These are phyloP conservation scores for Cucumis hystrix DNA, from an alignment of 306 rosid species.

Conservation along the genomic window DNA sequence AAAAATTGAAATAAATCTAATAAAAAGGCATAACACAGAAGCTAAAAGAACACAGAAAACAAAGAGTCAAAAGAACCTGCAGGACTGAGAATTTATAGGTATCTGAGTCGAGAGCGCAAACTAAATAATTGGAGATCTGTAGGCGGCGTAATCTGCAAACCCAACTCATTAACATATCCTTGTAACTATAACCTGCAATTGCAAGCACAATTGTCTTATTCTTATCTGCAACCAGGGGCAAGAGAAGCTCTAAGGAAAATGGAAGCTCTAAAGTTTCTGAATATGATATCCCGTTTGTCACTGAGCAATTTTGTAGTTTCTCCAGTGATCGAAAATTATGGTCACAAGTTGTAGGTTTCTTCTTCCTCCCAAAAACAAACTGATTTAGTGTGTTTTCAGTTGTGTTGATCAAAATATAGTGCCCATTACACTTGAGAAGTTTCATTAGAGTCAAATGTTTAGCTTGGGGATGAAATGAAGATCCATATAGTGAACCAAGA, in stretches of 20 bases:
- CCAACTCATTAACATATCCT: conserved; percentile 99
- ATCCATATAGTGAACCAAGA: conserved; percentile 55
- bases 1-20: not conserved
- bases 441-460: conserved; percentile 35
- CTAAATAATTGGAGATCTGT: conserved; percentile 40
- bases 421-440: conserved; percentile 35
- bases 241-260: conserved; percentile 66
- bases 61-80: conserved; percentile 38
- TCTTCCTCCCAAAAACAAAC: conserved; percentile 31
- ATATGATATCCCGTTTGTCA: conserved; percentile 24
- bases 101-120: conserved; percentile 75
- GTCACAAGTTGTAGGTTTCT: conserved; percentile 27
- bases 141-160: conserved; percentile 61
- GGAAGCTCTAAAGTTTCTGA: conserved; percentile 38
- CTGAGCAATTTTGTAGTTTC: conserved; percentile 23
- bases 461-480: conserved; percentile 39
- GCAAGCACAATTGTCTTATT: conserved; percentile 61
- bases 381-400: conserved; percentile 20
- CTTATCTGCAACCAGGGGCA: conserved; percentile 44
- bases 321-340: conserved; percentile 21
- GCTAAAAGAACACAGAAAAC: not conserved
- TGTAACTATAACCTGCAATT: conserved; percentile 78
- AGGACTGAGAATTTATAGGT: conserved; percentile 57
- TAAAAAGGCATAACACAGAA: not conserved
- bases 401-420: conserved; percentile 34